These are phyloP conservation scores for Thielaviopsis musarum DNA, from an alignment of 2,329 filamentous ascomycete genomes.

Conservation along the genomic window DNA sequence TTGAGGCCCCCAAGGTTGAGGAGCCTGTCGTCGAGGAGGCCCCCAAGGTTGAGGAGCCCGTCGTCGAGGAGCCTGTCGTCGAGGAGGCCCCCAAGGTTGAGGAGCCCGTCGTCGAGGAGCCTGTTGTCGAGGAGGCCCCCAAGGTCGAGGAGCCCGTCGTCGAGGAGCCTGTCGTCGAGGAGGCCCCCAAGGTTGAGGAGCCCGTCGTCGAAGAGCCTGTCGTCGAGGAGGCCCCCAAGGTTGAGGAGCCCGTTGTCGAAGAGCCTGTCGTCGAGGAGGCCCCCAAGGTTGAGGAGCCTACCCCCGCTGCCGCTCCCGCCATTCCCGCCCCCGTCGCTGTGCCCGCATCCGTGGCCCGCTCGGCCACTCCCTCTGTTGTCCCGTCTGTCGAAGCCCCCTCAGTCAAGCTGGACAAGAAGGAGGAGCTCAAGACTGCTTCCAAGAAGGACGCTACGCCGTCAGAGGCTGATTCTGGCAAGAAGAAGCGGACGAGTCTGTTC, in stretches of 20 bases:
- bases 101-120: conserved; percentile 13
- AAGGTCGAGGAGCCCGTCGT: conserved; percentile 4
- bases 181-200: conserved; percentile 11
- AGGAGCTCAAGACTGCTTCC: neutral
- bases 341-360: no score
- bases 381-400: no score
- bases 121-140: conserved; percentile 13
- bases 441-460: neutral
- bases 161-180: conserved; percentile 10
- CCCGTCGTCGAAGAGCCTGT: conserved; percentile 3
- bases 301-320: neutral
- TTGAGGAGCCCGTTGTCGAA: conserved; percentile 13
- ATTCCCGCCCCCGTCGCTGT: no score
- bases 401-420: no score
- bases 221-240: conserved; percentile 10
- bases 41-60: conserved; percentile 14
- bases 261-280: no score
- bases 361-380: no score
- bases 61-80: conserved; percentile 12
- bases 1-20: conserved; percentile 12
- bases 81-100: conserved; percentile 13
- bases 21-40: conserved; percentile 13
- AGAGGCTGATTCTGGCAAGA: conserved; percentile 1
- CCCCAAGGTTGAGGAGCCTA: neutral
- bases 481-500: conserved; percentile 9